Evolutionary conservation across 2,329 filamentous ascomycete species (phyloP).

Genomic region (Grosmannia serpens): DNA sequence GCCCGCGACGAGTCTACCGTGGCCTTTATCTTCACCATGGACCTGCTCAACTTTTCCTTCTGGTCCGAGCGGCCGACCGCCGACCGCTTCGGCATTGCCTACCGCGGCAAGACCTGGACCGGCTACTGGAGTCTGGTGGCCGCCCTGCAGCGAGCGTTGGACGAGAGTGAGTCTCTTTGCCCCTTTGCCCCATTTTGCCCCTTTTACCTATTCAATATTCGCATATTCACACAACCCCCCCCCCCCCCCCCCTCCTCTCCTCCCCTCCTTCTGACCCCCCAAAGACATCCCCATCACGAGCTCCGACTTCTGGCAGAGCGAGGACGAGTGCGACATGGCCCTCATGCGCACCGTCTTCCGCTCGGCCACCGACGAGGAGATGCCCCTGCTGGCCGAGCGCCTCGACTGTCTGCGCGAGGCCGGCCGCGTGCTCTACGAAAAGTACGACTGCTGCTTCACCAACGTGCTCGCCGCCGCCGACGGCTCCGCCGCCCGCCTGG

Average conservation of each 20-base stretch:
- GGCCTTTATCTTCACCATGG: conserved; percentile 95
- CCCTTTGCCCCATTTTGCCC: too few species aligned
- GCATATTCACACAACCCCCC: too few species aligned
- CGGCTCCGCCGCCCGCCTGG: conserved; percentile 69
- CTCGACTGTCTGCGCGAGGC: conserved; percentile 73
- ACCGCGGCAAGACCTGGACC: conserved; percentile 72
- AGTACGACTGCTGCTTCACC: conserved; percentile 62
- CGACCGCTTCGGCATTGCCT: conserved; percentile 73
- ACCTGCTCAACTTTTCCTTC: conserved; percentile 92
- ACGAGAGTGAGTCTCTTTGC: conserved; percentile 52
- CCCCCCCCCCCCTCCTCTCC: too few species aligned
- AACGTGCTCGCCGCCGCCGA: conserved; percentile 65
- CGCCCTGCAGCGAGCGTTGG: conserved; percentile 71
- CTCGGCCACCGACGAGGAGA: conserved; percentile 74
- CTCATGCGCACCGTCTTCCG: conserved; percentile 69
- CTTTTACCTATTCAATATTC: too few species aligned
- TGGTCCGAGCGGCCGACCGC: conserved; percentile 66
- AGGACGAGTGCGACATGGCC: conserved; percentile 64
- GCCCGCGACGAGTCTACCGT: conserved; percentile 66
- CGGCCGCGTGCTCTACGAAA: conserved; percentile 66
- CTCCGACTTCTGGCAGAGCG: conserved; percentile 73
- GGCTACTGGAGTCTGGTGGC: conserved; percentile 95
- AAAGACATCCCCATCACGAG: conserved; percentile 77
- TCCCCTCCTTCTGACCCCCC: background rate
- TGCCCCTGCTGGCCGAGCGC: conserved; percentile 71